Percentiles rank a stretch among this genome's conserved stretches.
These are phyloP conservation scores for Rhizopogon rudus DNA, from an alignment of 768 basidiomycete genomes.

Conservation along the genomic window DNA sequence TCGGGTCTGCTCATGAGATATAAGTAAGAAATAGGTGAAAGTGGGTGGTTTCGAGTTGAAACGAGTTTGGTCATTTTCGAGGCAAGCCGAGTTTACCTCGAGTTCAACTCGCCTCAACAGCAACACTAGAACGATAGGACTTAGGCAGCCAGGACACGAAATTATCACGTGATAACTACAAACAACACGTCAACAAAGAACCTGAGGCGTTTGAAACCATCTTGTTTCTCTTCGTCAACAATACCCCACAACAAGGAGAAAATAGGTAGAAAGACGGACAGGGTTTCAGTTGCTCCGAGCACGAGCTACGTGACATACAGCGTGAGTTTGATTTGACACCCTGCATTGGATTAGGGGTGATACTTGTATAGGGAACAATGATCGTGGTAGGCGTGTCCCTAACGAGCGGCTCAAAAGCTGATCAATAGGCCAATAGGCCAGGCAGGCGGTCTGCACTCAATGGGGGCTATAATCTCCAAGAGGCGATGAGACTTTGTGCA, in stretches of 20 bases:
- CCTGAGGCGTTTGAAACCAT: too few species aligned
- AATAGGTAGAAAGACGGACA: too few species aligned
- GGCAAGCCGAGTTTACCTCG: too few species aligned
- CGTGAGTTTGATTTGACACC: neutral
- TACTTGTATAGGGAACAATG: neutral
- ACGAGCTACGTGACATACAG: neutral
- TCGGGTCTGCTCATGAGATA: too few species aligned
- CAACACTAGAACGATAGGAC: too few species aligned
- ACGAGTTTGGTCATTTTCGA: too few species aligned
- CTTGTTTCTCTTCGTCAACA: neutral
- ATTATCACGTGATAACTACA: neutral
- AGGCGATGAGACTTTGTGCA: neutral
- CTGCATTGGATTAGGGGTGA: neutral
- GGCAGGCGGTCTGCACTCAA: neutral
- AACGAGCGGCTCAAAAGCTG: neutral
- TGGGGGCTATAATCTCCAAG: neutral
- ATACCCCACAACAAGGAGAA: neutral
- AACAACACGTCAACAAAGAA: neutral
- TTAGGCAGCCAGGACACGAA: too few species aligned
- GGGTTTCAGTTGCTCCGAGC: too few species aligned
- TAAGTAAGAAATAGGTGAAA: too few species aligned
- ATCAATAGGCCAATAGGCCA: neutral
- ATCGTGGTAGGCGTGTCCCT: neutral
- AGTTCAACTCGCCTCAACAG: too few species aligned
- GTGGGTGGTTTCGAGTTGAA: too few species aligned